Evolutionary conservation across 2,329 filamentous ascomycete species (phyloP), one percentile per base, ranked within the genome.

Genomic region (Ascochyta koolunga): DNA sequence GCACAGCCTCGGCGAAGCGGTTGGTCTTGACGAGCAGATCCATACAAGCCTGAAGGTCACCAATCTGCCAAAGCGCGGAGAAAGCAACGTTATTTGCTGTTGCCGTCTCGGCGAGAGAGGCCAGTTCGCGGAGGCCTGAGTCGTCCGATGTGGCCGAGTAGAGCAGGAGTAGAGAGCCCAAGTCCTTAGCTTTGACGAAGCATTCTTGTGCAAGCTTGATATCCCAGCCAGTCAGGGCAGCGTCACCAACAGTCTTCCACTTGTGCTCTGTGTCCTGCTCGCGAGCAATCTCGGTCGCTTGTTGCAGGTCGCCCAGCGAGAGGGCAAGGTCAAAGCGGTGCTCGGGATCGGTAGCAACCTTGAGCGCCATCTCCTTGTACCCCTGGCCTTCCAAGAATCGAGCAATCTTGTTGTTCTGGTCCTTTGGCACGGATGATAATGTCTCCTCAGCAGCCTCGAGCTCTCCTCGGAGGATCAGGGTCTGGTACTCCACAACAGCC

Each of bases 371-470:
- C 67, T 98, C 93, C 78, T 98, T 98, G 78, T 96, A 91, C 35
- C 93, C 93, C 77, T 99, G 95, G 2, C 95, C 95, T 76, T 98
- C 95, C 47, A 99, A 82, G 83, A 99, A 99, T 19, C 95, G 88
- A 3, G 95, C 95, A 66, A 99, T 96, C 80, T 98, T 98, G 82
- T 96, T 97, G 76, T 96, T 89, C 75, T 99, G 92, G 60, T 96
- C 91, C n/a, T 87, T 80, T 0, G 93, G 92, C 32, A 99, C 93
- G 18, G 89, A 89, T 4, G 86, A 81, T 15, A 99, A 85, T 60
- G 97, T 83, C 72, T 96, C 92, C 9, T 89, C 88, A 0, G 95
- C 95, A 13, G 91, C 86, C 61, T 98, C 95, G 82, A 98, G 89
- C 67, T 99, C 95, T 45, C 89, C 93, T 52, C 95, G 89, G 16